These are phyloP conservation scores for Fusarium sp. DNA, from an alignment of 2,329 filamentous ascomycete species.

Conservation along the genomic window DNA sequence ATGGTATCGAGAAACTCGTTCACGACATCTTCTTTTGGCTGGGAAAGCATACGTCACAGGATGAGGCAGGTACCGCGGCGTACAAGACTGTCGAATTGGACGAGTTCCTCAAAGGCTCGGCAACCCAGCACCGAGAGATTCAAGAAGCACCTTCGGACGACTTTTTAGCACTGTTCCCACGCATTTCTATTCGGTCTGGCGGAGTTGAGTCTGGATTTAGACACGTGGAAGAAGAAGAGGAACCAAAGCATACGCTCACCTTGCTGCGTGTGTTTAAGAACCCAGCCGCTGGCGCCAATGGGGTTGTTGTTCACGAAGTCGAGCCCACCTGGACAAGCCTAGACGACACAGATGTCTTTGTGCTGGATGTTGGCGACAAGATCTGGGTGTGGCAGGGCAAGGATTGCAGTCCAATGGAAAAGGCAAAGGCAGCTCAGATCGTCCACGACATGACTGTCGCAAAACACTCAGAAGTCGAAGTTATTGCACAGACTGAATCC, in stretches of 20 bases:
- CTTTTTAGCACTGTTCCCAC: conserved; percentile 71
- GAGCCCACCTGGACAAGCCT: conserved; percentile 70
- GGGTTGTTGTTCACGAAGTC: conserved; percentile 73
- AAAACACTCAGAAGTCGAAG: conserved; percentile 74
- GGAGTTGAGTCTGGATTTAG: conserved; percentile 72
- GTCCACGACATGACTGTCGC: conserved; percentile 73
- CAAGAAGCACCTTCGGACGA: conserved; percentile 69
- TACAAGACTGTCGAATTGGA: conserved; percentile 79
- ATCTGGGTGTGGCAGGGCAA: conserved; percentile 78
- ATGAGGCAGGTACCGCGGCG: conserved; percentile 75
- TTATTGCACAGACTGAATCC: conserved; percentile 70
- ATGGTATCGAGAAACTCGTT: conserved; percentile 58
- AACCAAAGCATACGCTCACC: conserved; percentile 58
- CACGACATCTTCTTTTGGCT: conserved; percentile 80
- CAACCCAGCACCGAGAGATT: conserved; percentile 73
- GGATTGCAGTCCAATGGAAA: conserved; percentile 75
- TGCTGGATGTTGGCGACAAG: conserved; percentile 71
- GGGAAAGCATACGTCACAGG: conserved; percentile 72
- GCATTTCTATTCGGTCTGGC: conserved; percentile 68
- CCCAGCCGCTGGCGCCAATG: conserved; percentile 57
- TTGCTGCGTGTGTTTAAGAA: conserved; percentile 74
- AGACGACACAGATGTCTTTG: conserved; percentile 74
- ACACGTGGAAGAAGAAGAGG: conserved; percentile 66
- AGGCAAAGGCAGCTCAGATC: conserved; percentile 74
- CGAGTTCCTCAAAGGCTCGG: conserved; percentile 71